Conservation (phyloP, 2,329 filamentous ascomycete species). For the Claviceps sorghi region DNA sequence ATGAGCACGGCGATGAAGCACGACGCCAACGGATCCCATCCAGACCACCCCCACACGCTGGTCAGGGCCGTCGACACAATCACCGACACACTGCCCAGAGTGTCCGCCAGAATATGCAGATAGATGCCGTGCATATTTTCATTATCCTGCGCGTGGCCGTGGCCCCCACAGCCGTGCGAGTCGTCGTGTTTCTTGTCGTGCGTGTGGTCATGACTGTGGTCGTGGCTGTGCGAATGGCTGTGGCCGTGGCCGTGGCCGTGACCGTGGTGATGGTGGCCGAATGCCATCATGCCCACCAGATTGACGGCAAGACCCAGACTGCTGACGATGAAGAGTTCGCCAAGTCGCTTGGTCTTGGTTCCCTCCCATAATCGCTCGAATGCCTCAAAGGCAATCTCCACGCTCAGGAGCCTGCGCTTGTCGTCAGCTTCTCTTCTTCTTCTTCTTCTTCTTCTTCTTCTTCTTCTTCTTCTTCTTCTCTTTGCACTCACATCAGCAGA, state of each 20-base stretch:
- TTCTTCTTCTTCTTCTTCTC: background rate
- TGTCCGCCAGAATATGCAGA: conserved; percentile 86
- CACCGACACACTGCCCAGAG: conserved; percentile 84
- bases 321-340: conserved; percentile 81
- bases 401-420: conserved; percentile 58
- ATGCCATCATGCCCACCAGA: conserved; percentile 78
- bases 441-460: background rate
- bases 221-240: conserved; percentile 25
- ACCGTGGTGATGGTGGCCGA: conserved; percentile 47
- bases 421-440: background rate
- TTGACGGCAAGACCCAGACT: conserved; percentile 78
- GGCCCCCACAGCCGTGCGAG: conserved; percentile 28
- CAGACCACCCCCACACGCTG: conserved; percentile 75
- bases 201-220: conserved; percentile 23
- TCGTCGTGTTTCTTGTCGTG: conserved; percentile 24
- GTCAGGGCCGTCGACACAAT: conserved; percentile 84
- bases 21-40: conserved; percentile 89
- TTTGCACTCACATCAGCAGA: conserved; percentile 59
- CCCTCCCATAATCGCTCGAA: conserved; percentile 76
- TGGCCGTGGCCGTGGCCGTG: conserved; percentile 19
- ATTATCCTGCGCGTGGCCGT: conserved; percentile 50
- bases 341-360: conserved; percentile 66
- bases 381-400: conserved; percentile 93
- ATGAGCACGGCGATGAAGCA: conserved; percentile 89
- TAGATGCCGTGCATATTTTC: conserved; percentile 99